Evolutionary conservation across 1,284 basidiomycete genomes (phyloP), one percentile per base, ranked within the genome.

Genomic region (Boletus subluridellus): DNA sequence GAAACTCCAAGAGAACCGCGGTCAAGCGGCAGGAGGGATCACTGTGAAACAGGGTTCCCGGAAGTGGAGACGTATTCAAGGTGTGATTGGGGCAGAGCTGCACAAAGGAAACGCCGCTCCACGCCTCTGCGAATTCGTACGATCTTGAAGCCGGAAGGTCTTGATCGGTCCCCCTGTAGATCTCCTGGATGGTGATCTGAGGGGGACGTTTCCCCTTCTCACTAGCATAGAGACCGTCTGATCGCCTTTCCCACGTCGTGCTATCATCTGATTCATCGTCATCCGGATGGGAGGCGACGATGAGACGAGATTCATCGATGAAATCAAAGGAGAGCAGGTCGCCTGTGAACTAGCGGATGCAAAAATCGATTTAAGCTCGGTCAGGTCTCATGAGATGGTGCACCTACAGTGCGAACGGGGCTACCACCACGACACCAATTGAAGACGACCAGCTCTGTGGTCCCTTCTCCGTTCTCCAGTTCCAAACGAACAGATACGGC

Each of bases 251-350:
- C 69, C 70, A 74, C 9, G 63, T 49, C 28, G 53, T 59, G 49
- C 64, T 75, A 38, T 70, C 68, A 24, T 74, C 71, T 14, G 65
- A 71, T 26, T 66, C 71, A 47, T 73, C 73, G 4, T 72, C 72
- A 24, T 72, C 73, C 15, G 73, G 71, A 54, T 75, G 71, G 5
- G 62, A 65, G 32, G 62, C 56, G 9, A 71, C 49, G n/a, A 67
- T 51, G 30, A 72, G 60, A 37, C 65, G 64, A 44, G 63, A 60
- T 50, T 73, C 70, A n/a, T 64, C 68, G 21, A 69, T 48, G 21
- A 72, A 63, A 21, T 74, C 72, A 54, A 74, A 72, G 1, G 73
- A 74, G 10, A 72, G 70, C 12, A 59, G 38, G 35, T 75, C 73
- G 37, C 70, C 61, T 28, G 72, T 59, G 37, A 73, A 66, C 70